These are phyloP conservation scores for Pisolithus tinctorius DNA, from an alignment of 768 basidiomycete species.

Conservation along the genomic window DNA sequence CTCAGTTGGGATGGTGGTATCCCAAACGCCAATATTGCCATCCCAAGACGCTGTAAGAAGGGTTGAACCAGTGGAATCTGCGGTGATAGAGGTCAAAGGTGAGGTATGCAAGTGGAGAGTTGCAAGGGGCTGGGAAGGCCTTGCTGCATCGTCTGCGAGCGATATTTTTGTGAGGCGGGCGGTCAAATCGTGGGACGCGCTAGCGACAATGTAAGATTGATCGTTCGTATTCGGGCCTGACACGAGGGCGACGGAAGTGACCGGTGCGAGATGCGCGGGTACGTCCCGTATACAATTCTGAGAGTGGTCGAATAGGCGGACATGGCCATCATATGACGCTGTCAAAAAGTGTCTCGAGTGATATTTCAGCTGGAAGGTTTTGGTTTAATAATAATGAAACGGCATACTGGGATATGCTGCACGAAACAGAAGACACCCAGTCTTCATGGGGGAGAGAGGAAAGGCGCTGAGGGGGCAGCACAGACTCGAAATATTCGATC, in stretches of 20 bases:
- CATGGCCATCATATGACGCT: constrained; percentile 71
- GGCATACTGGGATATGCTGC: constrained; percentile 31
- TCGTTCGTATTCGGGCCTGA: constrained; percentile 26
- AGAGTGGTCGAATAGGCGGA: constrained; percentile 70
- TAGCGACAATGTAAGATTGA: constrained; percentile 45
- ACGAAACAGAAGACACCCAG: constrained; percentile 85
- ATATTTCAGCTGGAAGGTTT: not conserved
- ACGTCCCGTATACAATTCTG: constrained; percentile 47
- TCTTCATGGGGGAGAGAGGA: constrained; percentile 81
- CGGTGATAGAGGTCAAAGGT: constrained; percentile 65
- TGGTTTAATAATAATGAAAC: not conserved
- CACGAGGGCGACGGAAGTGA: constrained; percentile 58
- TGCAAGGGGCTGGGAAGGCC: constrained; percentile 33
- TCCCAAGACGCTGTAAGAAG: constrained; percentile 89
- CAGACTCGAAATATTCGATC: constrained; percentile 86
- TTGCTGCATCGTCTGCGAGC: constrained; percentile 10
- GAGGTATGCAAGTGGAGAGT: constrained; percentile 80
- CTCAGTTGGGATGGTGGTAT: constrained; percentile 47
- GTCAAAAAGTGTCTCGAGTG: constrained; percentile 59
- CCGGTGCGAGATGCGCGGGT: constrained; percentile 54
- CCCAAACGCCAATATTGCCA: constrained; percentile 76
- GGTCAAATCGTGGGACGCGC: constrained; percentile 74
- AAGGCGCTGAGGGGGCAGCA: constrained; percentile 81
- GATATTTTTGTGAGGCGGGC: constrained; percentile 46
- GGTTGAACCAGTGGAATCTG: constrained; percentile 48